Base-by-base conservation (phyloP, 2,329 filamentous ascomycete species). In the Neospermospora avenae region DNA sequence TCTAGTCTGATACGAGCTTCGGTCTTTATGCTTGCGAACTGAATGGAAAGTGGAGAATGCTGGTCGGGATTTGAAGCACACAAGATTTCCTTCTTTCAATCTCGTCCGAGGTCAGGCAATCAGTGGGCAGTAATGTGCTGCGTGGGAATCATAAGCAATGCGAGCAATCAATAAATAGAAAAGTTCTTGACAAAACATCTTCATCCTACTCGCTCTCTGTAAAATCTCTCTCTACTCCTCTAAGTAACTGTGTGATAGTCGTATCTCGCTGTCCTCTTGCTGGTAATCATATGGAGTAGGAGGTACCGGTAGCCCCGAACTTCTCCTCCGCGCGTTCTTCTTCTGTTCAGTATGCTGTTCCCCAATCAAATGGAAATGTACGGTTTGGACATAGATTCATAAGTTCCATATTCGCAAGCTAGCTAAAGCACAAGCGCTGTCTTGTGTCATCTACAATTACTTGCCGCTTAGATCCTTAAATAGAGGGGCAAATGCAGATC, bases 121-220 rank as follows among this genome's bases (percentile, higher is more conserved):
- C 20, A 22, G 22, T 13, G 54, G 24, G 31, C 37, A 56, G 5
- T 28, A 42, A 22, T 18, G 39, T 39, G 44, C 44, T 49, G 55
- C 55, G 13, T 22, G 7, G 16, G 42, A 34, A 34, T 22, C 8
- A 35, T 14, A 34, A 16, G 31, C 44, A 48, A 20, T 49, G 42
- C 55, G 22, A 41, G 25, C 41, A 49, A 35, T 28, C 20, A 45
- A 58, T 42, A 48, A 59, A 59, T 59, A 18, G 51, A 59, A 59
- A 59, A 59, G 57, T 59, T 59, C 13, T 35, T 41, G 31, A 28
- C 28, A 39, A 3, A 25, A 25, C 10, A n/a, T 5, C 20, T 24
- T 48, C 35, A 7, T 39, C 54, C 13, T 25, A 8, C 22, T 52
- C 37, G 18, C 7, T 59, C 14, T 42, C 3, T 31, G 52, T 37